Base-by-base conservation (phyloP, 202 grass and related monocot genomes). In the Saccharum hybrid region DNA sequence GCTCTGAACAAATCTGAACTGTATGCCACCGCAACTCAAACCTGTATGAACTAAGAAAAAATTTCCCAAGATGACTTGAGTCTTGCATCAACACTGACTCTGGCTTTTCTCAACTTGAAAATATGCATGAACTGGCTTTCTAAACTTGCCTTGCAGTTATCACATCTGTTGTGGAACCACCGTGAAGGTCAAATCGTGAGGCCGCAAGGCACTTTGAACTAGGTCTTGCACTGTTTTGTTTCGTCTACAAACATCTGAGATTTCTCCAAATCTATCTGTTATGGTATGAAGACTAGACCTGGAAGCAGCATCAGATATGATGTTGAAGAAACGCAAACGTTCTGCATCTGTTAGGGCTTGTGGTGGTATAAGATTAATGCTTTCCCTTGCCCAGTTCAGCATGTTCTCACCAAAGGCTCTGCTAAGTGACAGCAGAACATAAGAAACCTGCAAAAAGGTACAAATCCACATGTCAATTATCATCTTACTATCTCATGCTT, bases 221-320 rank as follows among this genome's bases (percentile, higher is more conserved):
- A 96, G 86, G 49, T 96, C 96, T 83, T 99, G 93, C 43, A 99
- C 93, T 3, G 91, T 85, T 77, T 87, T 88, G 74, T 96, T 99
- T 69, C 96, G 83, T 61, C 89, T 86, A 82, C 96, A 96, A 67
- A 99, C 96, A 69, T 94, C 93, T 74, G 96, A 99, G 61, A 99
- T 88, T 81, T 99, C 96, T 36, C 84, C 91, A 48, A 94, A 82
- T 80, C 66, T 89, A 43, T 88, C 88, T 15, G 84, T 89, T 61
- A 94, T 69, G 23, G 82, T 76, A 81, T 77, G 78, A 68, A 88
- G 77, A 60, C 82, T 90, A 80, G 89, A 86, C 63, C 93, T 86
- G 4, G 86, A 96, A 82, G 93, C 87, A 6, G 88, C 96, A 48
- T 96, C 93, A 31, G 89, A 99, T 15, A 99, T 86, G 77, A 88